These are phyloP conservation scores for Nitzschia sp. DNA, from an alignment of 108 stramenopile species.

Conservation along the genomic window DNA sequence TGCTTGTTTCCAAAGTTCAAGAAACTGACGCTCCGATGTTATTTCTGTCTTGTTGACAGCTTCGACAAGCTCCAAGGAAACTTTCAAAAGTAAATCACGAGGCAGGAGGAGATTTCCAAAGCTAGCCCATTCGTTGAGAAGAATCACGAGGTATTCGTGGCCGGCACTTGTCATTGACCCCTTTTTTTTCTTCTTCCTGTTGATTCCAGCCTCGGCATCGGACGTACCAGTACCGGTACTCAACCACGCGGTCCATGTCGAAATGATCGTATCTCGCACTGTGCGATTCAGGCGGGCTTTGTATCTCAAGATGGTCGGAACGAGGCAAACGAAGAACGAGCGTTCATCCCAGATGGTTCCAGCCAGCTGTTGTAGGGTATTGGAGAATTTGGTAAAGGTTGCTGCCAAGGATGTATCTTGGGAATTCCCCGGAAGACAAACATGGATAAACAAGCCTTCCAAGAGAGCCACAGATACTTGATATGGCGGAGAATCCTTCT, in stretches of 20 bases:
- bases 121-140: constrained; percentile 75
- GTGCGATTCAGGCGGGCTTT: constrained; percentile 67
- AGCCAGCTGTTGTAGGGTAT: constrained; percentile 51
- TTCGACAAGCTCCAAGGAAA: constrained; percentile 51
- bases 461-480: constrained; percentile 63
- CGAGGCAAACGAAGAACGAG: constrained; percentile 67
- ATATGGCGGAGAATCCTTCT: constrained; percentile 13
- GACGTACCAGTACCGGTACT: too few species aligned
- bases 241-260: constrained; percentile 67
- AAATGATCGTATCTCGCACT: constrained; percentile 68
- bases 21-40: constrained; percentile 42
- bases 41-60: constrained; percentile 43
- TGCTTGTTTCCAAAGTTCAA: constrained; percentile 46
- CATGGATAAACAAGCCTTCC: constrained; percentile 65
- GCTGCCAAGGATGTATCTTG: constrained; percentile 61
- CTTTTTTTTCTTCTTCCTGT: constrained; percentile 11
- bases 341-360: constrained; percentile 53
- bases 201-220: neutral
- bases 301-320: constrained; percentile 71
- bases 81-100: constrained; percentile 59
- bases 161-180: constrained; percentile 48
- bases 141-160: constrained; percentile 58
- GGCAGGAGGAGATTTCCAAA: constrained; percentile 77
- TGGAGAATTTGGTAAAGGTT: constrained; percentile 72
- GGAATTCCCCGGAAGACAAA: constrained; percentile 74